These are phyloP conservation scores for Saprolegnia parasitica DNA, from an alignment of 352 stramenopile genomes.

Conservation along the genomic window DNA sequence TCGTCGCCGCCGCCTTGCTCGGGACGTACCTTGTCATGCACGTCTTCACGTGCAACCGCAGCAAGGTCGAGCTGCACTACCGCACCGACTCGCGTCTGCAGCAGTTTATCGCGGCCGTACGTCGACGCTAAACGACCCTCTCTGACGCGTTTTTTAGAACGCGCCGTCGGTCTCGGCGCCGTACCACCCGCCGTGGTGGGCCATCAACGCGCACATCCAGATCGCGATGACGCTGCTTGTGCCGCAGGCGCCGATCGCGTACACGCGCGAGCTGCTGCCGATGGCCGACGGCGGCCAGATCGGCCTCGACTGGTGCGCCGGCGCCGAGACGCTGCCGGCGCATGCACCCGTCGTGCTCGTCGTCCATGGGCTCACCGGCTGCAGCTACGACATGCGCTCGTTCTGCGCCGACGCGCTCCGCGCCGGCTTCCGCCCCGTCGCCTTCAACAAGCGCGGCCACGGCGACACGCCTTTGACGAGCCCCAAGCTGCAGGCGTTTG, in stretches of 20 bases:
- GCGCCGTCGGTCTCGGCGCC: not conserved
- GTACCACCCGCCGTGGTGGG: slow-evolving; percentile 52
- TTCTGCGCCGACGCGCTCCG: slow-evolving; percentile 56
- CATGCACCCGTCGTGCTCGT: slow-evolving; percentile 58
- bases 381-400: slow-evolving; percentile 55
- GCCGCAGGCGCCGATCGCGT: slow-evolving; percentile 48
- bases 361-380: slow-evolving; percentile 64
- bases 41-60: slow-evolving; percentile 1
- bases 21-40: slow-evolving; percentile 20
- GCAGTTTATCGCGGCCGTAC: slow-evolving; percentile 51
- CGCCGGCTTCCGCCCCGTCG: slow-evolving; percentile 65
- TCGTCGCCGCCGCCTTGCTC: slow-evolving; percentile 6
- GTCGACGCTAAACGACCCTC: not conserved
- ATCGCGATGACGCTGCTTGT: slow-evolving; percentile 67
- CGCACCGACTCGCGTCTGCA: slow-evolving; percentile 58
- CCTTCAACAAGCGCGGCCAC: slow-evolving; percentile 83
- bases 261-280: slow-evolving; percentile 53
- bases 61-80: slow-evolving; percentile 22
- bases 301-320: slow-evolving; percentile 61
- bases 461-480: slow-evolving; percentile 55
- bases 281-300: slow-evolving; percentile 60
- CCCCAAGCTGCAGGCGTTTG: slow-evolving; percentile 65
- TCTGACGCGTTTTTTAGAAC: slow-evolving; percentile 19
- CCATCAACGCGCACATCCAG: slow-evolving; percentile 69
- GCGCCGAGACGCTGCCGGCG: slow-evolving; percentile 30